Evolutionary conservation across 805 yeast species (phyloP), one percentile per base, ranked within the genome.

Genomic region (Candida cerambycidarum): DNA sequence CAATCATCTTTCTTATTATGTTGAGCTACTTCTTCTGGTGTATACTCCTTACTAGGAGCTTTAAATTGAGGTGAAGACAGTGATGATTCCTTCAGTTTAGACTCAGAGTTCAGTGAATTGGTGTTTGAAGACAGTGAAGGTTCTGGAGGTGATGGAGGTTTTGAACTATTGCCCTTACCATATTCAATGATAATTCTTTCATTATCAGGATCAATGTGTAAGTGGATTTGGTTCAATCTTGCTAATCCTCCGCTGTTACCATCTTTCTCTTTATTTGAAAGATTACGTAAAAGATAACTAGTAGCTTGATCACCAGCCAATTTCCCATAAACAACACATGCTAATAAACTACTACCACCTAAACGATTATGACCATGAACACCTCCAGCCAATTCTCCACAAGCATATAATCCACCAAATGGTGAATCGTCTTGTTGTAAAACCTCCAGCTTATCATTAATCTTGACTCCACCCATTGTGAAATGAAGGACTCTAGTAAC

Each of bases 341-440:
- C 81, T 24, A 80, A 59, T 31, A 80, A 61, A 34, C 80, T 71
- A 10, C 80, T 73, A 1, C 85, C 85, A 23, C 80, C 81, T 19
- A 82, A 59, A 58, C 86, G 70, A 52, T 79, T 79, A 12, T 67
- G 72, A 9, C 88, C 88, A 55, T 82, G 87, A 4, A 82, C 76
- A 32, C 86, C 88, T 14, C 86, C 87, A 37, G 82, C 75, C 15
- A 79, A 75, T 56, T 82, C 88, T 11, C 88, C 89, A 15, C 77
- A 78, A 0, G 86, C 86, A 56, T 67, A 81, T 8, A 82, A 53
- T 12, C 82, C 80, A 1, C 60, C 53, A 2, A 75, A 61, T 7
- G 68, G 51, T 32, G 32, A 51, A 14, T 58, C 54, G 2, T 44
- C 45, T 30, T 44, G 36, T 21, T 44, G 78, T 12, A 72, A 37